These are phyloP conservation scores for Epichloe scottii DNA, from an alignment of 2,329 filamentous ascomycete species.

Conservation along the genomic window DNA sequence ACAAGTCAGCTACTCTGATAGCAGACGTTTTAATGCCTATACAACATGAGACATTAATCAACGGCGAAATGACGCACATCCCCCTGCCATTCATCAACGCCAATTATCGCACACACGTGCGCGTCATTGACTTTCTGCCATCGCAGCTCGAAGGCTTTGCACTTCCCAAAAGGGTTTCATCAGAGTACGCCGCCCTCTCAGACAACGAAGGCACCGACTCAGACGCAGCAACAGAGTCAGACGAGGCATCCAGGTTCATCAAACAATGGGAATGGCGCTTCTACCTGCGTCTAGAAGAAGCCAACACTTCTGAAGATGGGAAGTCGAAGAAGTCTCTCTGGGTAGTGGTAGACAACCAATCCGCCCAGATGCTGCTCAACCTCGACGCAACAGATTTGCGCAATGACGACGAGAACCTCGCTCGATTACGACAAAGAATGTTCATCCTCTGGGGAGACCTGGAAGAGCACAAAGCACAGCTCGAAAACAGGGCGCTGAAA, in stretches of 20 bases:
- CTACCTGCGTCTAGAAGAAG: slow-evolving; percentile 62
- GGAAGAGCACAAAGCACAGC: slow-evolving; percentile 48
- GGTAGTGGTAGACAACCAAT: slow-evolving; percentile 51
- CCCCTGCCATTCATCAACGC: slow-evolving; percentile 62
- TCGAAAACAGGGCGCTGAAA: slow-evolving; percentile 2
- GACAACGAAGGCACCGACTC: slow-evolving; percentile 22
- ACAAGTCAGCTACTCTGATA: slow-evolving; percentile 23
- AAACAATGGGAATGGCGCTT: slow-evolving; percentile 73
- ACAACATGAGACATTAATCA: slow-evolving; percentile 29
- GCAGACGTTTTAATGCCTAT: slow-evolving; percentile 27
- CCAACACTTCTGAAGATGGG: slow-evolving; percentile 7
- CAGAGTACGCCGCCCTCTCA: slow-evolving; percentile 38
- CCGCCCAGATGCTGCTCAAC: slow-evolving; percentile 34
- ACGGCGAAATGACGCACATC: slow-evolving; percentile 23
- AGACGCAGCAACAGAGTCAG: slow-evolving; percentile 9
- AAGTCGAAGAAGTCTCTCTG: slow-evolving; percentile 41
- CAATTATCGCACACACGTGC: slow-evolving; percentile 56
- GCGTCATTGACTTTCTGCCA: slow-evolving; percentile 76
- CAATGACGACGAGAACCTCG: slow-evolving; percentile 34
- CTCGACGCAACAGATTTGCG: slow-evolving; percentile 44
- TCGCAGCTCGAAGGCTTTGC: slow-evolving; percentile 59
- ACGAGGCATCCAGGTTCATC: slow-evolving; percentile 11
- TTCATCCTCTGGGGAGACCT: slow-evolving; percentile 79
- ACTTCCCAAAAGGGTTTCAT: slow-evolving; percentile 25
- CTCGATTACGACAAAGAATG: slow-evolving; percentile 52